Evolutionary conservation across 805 yeast species (phyloP).

Genomic region (Kuraishia borneana): DNA sequence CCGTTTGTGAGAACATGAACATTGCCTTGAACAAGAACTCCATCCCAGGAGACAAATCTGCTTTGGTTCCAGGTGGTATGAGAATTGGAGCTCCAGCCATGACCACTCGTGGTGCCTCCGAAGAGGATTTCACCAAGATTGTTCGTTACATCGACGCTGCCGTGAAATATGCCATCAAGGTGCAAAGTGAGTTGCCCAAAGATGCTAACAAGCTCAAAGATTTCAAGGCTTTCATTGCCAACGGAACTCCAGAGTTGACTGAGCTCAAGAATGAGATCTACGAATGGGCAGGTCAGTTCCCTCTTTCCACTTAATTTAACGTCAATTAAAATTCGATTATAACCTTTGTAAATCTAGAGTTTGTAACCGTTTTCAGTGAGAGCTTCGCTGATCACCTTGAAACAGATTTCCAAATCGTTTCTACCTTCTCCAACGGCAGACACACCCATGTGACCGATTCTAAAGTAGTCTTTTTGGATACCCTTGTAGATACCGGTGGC

Average conservation of each 20-base stretch:
- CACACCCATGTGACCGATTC: conserved; percentile 96
- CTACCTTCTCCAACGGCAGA: conserved; percentile 47
- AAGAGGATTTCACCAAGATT: conserved; percentile 72
- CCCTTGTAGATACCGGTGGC: conserved; percentile 89
- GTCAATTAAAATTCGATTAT: conserved; percentile 49
- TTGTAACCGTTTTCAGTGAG: conserved; percentile 25
- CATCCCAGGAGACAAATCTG: conserved; percentile 95
- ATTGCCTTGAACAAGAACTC: conserved; percentile 97
- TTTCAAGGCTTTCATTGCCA: conserved; percentile 74
- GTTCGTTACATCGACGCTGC: conserved; percentile 75
- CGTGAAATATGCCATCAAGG: conserved; percentile 60
- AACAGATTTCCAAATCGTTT: conserved; percentile 41
- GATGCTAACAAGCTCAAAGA: conserved; percentile 95
- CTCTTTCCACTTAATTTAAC: conserved; percentile 53
- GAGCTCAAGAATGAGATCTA: conserved; percentile 68
- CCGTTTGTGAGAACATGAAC: conserved; percentile 88
- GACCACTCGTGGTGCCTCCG: conserved; percentile 94
- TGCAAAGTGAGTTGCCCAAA: conserved; percentile 74
- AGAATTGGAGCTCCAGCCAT: conserved; percentile 98
- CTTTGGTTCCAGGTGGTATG: conserved; percentile 93
- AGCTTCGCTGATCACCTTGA: conserved; percentile 32
- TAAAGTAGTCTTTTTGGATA: conserved; percentile 70
- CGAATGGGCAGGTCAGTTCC: conserved; percentile 86
- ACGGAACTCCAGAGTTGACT: conserved; percentile 59
- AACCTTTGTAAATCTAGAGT: conserved; percentile 18